Evolutionary conservation across 495 filamentous ascomycete genomes (phyloP), one percentile per base, ranked within the genome.

Genomic region (Chaetomium fimeti): DNA sequence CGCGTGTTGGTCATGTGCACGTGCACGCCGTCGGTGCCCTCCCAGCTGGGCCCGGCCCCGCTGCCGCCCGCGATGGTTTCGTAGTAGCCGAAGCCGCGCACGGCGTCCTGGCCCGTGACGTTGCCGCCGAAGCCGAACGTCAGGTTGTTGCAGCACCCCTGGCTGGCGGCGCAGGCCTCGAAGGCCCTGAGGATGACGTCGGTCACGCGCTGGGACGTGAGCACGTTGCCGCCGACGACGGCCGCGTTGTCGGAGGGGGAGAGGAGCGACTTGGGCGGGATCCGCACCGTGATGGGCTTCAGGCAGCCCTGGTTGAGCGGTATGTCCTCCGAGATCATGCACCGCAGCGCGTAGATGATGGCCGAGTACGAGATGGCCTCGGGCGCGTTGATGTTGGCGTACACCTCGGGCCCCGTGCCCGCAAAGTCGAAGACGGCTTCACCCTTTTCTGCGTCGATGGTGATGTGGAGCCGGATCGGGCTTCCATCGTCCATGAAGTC

Each of bases 1-100:
- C 94, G 87, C 6, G 94, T 98, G 75, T 98, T 98, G n/a, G 94
- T 98, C 93, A 98, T 98, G 76, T 98, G 93, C 24, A 87, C 89
- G 72, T 98, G 94, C 51, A 98, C 91, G 49, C 94, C 94, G 57
- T 84, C 88, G 9, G 92, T 92, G 51, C 94, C 94, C 60, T 91
- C 83, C 94, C 94, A 98, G 42, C 83, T 83, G 1, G 89, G 85
- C 0, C 93, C 93, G 0, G 94, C 94, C 57, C 94, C 94, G 66
- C 86, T 89, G 11, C 94, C 94, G 28, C 94, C 94, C 3, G 93
- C 92, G 71, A 97, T 96, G 1, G 93, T 97, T 77, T 97, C 93
- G 77, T 98, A 98, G 81, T 98, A 98, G 20, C 94, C 94, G 74
- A 98, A 98, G 18, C 92, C 92, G 60, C 82, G 83, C 40, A 87